Evolutionary conservation across 371 early-diverging fungal genomes (phyloP).

Genomic region (Encephalitozoon intestinalis): DNA sequence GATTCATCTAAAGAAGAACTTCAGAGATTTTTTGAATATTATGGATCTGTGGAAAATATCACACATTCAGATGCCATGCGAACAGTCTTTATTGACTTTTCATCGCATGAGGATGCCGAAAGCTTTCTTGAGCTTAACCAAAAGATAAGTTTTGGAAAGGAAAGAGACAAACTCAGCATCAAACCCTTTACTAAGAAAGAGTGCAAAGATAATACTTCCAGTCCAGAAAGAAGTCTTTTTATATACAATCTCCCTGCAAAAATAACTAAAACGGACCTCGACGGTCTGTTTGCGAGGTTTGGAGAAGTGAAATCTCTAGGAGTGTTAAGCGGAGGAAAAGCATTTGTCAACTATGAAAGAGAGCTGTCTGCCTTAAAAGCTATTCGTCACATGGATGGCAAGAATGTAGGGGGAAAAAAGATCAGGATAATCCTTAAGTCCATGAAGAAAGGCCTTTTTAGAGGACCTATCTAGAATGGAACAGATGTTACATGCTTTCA

Average conservation of each 20-base stretch:
- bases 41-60: constrained; percentile 1
- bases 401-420: constrained; percentile 18
- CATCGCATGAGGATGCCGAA: constrained; percentile 6
- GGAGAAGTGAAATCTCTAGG: constrained; percentile 12
- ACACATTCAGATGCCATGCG: not conserved
- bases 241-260: constrained; percentile 23
- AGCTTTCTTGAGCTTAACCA: constrained; percentile 2
- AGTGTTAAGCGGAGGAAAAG: constrained; percentile 8
- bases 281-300: constrained; percentile 23
- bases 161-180: not conserved
- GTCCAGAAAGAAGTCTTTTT: constrained; percentile 12
- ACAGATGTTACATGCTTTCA: not conserved
- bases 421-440: constrained; percentile 21
- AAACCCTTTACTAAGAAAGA: constrained; percentile 5
- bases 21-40: constrained; percentile 17
- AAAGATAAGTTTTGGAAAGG: constrained; percentile 4
- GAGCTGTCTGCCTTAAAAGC: constrained; percentile 34
- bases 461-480: not conserved
- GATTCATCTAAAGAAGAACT: constrained; percentile 6
- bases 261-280: constrained; percentile 18
- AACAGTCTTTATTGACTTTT: constrained; percentile 13
- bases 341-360: constrained; percentile 33
- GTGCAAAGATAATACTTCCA: not conserved
- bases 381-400: constrained; percentile 25
- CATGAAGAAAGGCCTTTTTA: not conserved